Evolutionary conservation across 2,329 filamentous ascomycete genomes (phyloP).

Genomic region (Grosmannia clavigera): DNA sequence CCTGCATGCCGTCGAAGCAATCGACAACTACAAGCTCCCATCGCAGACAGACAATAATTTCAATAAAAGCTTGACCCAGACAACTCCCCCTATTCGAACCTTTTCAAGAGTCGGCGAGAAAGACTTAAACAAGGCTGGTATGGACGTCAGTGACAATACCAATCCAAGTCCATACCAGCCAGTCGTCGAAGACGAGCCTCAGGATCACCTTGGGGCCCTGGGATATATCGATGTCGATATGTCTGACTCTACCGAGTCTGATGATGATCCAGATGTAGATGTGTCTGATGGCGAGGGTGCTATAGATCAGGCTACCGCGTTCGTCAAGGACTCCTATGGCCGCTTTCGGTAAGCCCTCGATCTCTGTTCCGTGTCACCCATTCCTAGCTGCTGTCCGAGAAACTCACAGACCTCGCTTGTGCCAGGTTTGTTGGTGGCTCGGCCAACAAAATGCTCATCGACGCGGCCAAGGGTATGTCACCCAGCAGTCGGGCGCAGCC

Average conservation of each 20-base stretch:
- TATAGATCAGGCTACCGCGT: slow-evolving; percentile 9
- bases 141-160: neutral
- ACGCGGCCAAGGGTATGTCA: slow-evolving; percentile 16
- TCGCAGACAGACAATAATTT: neutral
- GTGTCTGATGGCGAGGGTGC: slow-evolving; percentile 3
- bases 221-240: neutral
- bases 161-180: neutral
- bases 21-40: neutral
- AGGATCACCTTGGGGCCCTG: neutral
- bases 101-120: neutral
- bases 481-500: slow-evolving; percentile 2
- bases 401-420: slow-evolving; percentile 2
- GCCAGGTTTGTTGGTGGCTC: slow-evolving; percentile 15
- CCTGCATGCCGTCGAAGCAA: neutral
- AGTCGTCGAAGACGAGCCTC: neutral
- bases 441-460: slow-evolving; percentile 16
- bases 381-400: neutral
- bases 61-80: neutral
- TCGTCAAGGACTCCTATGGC: slow-evolving; percentile 18
- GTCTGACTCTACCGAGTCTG: neutral
- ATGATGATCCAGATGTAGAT: slow-evolving; percentile 1
- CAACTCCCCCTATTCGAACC: neutral
- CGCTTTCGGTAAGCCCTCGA: slow-evolving; percentile 11
- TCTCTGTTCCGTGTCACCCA: neutral
- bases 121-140: neutral